Evolutionary conservation across 495 filamentous ascomycete species (phyloP).

Genomic region (Hypoxylon lienhwacheense): DNA sequence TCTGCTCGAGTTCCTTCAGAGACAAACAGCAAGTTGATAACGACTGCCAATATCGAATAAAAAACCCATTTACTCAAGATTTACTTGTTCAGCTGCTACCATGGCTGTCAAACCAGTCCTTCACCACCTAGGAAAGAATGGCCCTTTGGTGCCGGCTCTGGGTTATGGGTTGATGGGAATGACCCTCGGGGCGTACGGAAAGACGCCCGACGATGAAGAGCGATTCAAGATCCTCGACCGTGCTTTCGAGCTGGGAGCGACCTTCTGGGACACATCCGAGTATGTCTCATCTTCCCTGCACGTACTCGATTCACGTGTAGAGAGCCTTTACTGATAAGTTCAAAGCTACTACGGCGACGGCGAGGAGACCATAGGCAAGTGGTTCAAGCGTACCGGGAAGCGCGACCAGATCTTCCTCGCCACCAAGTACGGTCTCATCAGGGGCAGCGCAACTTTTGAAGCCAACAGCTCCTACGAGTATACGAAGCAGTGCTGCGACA

Average conservation of each 20-base stretch:
- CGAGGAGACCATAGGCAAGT: conserved; percentile 55
- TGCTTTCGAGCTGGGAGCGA: conserved; percentile 57
- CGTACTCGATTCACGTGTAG: neutral
- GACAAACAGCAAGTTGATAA: too few relatives aligned
- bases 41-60: too few relatives aligned
- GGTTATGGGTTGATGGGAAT: conserved; percentile 60
- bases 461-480: conserved; percentile 50
- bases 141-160: conserved; percentile 52
- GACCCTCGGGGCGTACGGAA: conserved; percentile 44
- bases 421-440: conserved; percentile 54
- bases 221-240: conserved; percentile 56
- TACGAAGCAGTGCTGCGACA: conserved; percentile 47
- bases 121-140: conserved; percentile 52
- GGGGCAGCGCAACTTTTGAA: conserved; percentile 25
- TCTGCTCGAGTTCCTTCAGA: too few relatives aligned
- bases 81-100: neutral
- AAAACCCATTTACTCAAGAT: neutral
- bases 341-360: conserved; percentile 45
- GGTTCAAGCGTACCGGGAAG: conserved; percentile 56
- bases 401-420: conserved; percentile 57
- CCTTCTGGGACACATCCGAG: conserved; percentile 61
- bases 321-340: neutral
- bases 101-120: conserved; percentile 35
- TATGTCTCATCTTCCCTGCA: conserved; percentile 9
- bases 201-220: conserved; percentile 45